Evolutionary conservation across 371 early-diverging fungal genomes (phyloP), one percentile per base, ranked within the genome.

Genomic region (Mucor sp.): DNA sequence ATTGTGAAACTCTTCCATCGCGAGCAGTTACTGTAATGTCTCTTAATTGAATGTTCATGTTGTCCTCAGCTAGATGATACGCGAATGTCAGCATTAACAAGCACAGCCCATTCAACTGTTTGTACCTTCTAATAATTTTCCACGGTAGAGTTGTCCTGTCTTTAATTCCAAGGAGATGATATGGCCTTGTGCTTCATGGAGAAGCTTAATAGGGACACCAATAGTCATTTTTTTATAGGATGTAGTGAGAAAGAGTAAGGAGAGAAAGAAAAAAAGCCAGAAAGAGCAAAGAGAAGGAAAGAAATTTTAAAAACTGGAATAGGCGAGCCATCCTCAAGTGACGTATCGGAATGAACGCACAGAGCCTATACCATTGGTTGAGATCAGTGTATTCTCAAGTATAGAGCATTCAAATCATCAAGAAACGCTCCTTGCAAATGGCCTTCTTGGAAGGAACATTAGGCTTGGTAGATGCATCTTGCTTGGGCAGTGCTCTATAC

Each of bases 161-260:
- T 94, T 95, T 53, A 97, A 88, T 81, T 98, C 98, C 61, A 98
- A 84, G 27, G 96, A 95, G 60, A 99, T 89, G 63, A 96, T 90
- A 79, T 97, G 97, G 77, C 98, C 98, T 78, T 93, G 91, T 76
- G 97, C 91, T 91, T 99, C 99, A 79, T 99, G 97, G 67, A 99
- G 89, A 65, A 99, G 89, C 89, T 98, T 95, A 71, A 97, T 91
- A 37, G 96, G 96, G 64, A 95, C 94, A 47, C 97, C 97, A 70
- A 97, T 93, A 30, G 94, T 92, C 94, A 94, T 94, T 21, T 62
- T 48, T 33, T 23, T 58, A 58, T 58, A 65, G 32, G 43, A 44
- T 33, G 58, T 30, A 30, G 27, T 30, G 8, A 50, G 50, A 50
- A 32, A 32, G 12, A n/a, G 14, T 55, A 27, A 3, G 6, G 30